phyloP scores from a whole-genome alignment of 805 yeast species.

The Wickerhamiella cacticola region DNA sequence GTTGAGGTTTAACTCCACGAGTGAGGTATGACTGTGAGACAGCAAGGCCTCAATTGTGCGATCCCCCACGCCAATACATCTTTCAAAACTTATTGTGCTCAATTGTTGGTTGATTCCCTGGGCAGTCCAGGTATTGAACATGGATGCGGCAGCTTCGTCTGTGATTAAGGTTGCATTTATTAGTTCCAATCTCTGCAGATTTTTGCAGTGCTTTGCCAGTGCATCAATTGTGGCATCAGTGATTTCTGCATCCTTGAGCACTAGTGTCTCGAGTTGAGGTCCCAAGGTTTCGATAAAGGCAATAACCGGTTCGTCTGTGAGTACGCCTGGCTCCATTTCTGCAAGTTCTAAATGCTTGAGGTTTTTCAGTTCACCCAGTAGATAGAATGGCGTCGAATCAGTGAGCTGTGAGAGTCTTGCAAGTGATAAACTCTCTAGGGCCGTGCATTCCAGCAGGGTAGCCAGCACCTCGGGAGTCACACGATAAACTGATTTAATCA shows the following conservation, averaged over 20 bases:
- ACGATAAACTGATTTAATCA: constrained; percentile 71
- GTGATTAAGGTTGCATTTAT: constrained; percentile 51
- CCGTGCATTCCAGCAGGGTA: constrained; percentile 44
- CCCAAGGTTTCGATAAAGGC: constrained; percentile 44
- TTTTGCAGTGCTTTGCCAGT: constrained; percentile 39
- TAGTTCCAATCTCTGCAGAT: constrained; percentile 46
- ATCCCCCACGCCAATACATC: constrained; percentile 58
- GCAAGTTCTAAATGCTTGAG: constrained; percentile 52
- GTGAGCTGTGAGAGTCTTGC: constrained; percentile 63
- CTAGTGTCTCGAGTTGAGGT: constrained; percentile 42
- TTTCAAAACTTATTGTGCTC: constrained; percentile 44
- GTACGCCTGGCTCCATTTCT: constrained; percentile 50
- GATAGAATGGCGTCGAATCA: constrained; percentile 43
- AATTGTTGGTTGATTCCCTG: constrained; percentile 37
- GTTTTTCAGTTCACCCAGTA: constrained; percentile 45
- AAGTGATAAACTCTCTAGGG: constrained; percentile 46
- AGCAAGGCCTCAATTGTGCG: constrained; percentile 47
- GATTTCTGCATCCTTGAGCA: constrained; percentile 63
- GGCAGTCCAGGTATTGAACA: constrained; percentile 45
- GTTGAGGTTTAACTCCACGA: constrained; percentile 62
- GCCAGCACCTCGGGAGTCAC: constrained; percentile 56
- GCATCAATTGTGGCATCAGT: constrained; percentile 40
- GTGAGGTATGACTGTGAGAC: constrained; percentile 48
- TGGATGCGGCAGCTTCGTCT: constrained; percentile 47
- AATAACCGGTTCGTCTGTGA: constrained; percentile 56